phyloP scores from a whole-genome alignment of 2,329 filamentous ascomycete species.

The Fusarium redolens region DNA sequence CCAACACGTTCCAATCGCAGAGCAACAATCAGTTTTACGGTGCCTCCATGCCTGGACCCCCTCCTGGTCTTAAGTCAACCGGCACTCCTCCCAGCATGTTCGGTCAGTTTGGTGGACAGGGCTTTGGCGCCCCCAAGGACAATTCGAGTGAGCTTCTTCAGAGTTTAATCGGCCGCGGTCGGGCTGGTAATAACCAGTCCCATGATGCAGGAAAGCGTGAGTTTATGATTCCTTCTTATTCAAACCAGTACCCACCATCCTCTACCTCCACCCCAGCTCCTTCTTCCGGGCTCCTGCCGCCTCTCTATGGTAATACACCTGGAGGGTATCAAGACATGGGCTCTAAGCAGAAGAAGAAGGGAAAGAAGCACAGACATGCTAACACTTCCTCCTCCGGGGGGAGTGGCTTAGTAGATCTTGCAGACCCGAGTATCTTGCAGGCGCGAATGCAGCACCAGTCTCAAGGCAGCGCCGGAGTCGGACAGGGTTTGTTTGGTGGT shows the following conservation, averaged over 20 bases:
- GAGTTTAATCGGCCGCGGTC: slow-evolving; percentile 80
- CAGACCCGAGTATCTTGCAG: slow-evolving; percentile 99
- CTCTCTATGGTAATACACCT: slow-evolving; percentile 89
- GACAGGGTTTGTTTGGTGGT: slow-evolving; percentile 90
- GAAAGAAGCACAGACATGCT: slow-evolving; percentile 99
- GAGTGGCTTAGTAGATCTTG: slow-evolving; percentile 99
- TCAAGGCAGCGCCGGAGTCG: slow-evolving; percentile 83
- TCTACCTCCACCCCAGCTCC: slow-evolving; percentile 85
- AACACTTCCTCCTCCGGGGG: slow-evolving; percentile 99
- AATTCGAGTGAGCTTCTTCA: slow-evolving; percentile 74
- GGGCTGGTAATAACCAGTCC: slow-evolving; percentile 74
- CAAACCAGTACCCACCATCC: slow-evolving; percentile 86
- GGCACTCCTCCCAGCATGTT: slow-evolving; percentile 96
- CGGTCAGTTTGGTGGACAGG: slow-evolving; percentile 83
- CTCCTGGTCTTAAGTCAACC: slow-evolving; percentile 93
- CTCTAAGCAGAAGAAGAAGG: slow-evolving; percentile 99
- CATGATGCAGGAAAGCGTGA: slow-evolving; percentile 97
- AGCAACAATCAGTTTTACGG: slow-evolving; percentile 80
- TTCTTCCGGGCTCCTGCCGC: slow-evolving; percentile 90
- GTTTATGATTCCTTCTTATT: slow-evolving; percentile 94
- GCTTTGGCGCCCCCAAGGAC: slow-evolving; percentile 80
- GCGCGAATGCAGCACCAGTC: slow-evolving; percentile 93
- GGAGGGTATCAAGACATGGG: slow-evolving; percentile 91
- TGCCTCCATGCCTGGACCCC: slow-evolving; percentile 88
- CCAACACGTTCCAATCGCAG: slow-evolving; percentile 69